Evolutionary conservation across 331 rosid species (phyloP), one percentile per base, ranked within the genome.

Genomic region (Ulmus americana): DNA sequence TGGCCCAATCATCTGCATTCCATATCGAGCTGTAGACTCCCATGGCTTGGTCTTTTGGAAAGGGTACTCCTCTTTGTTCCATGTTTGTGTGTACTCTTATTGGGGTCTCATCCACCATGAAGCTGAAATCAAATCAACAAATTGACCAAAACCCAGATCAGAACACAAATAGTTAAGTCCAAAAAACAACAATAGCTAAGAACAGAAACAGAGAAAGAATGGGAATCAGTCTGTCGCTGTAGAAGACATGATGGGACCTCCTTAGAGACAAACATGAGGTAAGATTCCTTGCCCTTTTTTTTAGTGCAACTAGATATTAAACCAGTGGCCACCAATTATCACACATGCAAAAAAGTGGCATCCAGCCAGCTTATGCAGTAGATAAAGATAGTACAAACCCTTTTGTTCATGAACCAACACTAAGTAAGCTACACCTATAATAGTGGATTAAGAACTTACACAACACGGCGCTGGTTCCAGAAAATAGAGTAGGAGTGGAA

Each of bases 1-100:
- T 94, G 18, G 97, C 99, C 99, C 97, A 94, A 57, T 94, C 97
- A 12, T 94, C 99, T 0, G 95, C 99, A 14, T 90, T 94, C 99
- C 97, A 94, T 15, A 94, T 85, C 0, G 99, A 94, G 64, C 99
- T 90, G 75, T 85, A 86, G 0, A 94, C 90, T 0, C 99, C 97
- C 97, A 94, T 94, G 1, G 97, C 71, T 55, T 94, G 99, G 75
- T 94, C 95, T 35, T 82, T 79, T 0, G 97, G 97, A 55, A 75
- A 90, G 0, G 99, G 85, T 7, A 94, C 53, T 0, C 99, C 99
- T 12, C 78, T 90, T 77, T 78, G 82, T 42, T 94, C 99, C 79
- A 94, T 61, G 75, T 90, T 90, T 56, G 83, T 74, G 75, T 85
- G 97, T 39, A 84, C 95, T 63, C 99, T 78, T 3, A 90, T 81